Evolutionary conservation across 2,329 filamentous ascomycete genomes (phyloP).

Genomic region (Hypocreales sp.): DNA sequence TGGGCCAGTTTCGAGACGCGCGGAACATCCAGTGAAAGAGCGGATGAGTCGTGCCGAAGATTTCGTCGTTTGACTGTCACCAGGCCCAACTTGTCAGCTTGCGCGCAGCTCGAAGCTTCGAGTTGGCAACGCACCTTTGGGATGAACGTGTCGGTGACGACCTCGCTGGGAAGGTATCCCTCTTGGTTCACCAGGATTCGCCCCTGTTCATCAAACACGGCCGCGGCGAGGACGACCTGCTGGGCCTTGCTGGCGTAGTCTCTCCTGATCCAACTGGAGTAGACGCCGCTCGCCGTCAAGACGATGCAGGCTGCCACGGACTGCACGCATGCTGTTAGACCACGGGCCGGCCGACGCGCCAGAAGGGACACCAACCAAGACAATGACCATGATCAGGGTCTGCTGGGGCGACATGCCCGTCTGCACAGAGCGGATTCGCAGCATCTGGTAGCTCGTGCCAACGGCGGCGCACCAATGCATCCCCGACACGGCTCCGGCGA

Average conservation of each 20-base stretch:
- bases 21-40: slow-evolving; percentile 82
- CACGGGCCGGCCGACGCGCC: no score
- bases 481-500: slow-evolving; percentile 63
- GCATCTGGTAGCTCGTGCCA: slow-evolving; percentile 50
- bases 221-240: slow-evolving; percentile 42
- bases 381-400: slow-evolving; percentile 47
- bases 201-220: slow-evolving; percentile 51
- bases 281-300: slow-evolving; percentile 37
- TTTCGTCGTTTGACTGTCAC: slow-evolving; percentile 27
- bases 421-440: slow-evolving; percentile 17
- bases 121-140: slow-evolving; percentile 33
- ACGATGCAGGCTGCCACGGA: slow-evolving; percentile 45
- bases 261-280: slow-evolving; percentile 23
- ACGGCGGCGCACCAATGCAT: slow-evolving; percentile 75
- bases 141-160: slow-evolving; percentile 65
- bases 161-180: slow-evolving; percentile 53
- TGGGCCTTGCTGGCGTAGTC: slow-evolving; percentile 43
- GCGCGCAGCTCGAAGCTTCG: not conserved
- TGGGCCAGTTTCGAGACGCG: slow-evolving; percentile 62
- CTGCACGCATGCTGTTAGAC: no score
- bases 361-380: no score
- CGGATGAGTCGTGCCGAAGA: slow-evolving; percentile 60
- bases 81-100: not conserved
- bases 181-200: slow-evolving; percentile 54
- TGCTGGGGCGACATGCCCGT: slow-evolving; percentile 5